Evolutionary conservation across 345 rosid species (phyloP).

Genomic region (Bretschneidera sinensis): DNA sequence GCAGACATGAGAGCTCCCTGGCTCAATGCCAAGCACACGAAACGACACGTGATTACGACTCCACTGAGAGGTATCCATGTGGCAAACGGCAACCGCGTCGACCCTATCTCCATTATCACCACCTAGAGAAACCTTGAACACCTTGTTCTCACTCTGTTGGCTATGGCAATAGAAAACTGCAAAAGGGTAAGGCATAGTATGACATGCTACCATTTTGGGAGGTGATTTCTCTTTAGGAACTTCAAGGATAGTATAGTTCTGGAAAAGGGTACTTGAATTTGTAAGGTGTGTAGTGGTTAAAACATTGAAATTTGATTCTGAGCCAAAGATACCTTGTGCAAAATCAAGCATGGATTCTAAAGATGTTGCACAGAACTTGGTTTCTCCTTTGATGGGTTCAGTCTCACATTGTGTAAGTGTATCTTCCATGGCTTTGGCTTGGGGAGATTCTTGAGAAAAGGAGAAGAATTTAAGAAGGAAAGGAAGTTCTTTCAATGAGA

Average conservation of each 20-base stretch:
- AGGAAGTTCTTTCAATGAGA: slow-evolving; percentile 42
- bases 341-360: slow-evolving; percentile 69
- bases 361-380: slow-evolving; percentile 51
- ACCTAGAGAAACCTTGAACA: slow-evolving; percentile 37
- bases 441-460: slow-evolving; percentile 44
- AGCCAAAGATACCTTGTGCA: slow-evolving; percentile 35
- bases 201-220: slow-evolving; percentile 46
- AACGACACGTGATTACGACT: slow-evolving; percentile 52
- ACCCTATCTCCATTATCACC: slow-evolving; percentile 49
- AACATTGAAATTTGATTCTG: slow-evolving; percentile 24
- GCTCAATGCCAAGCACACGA: slow-evolving; percentile 42
- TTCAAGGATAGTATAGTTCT: slow-evolving; percentile 43
- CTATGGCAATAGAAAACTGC: slow-evolving; percentile 67
- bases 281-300: slow-evolving; percentile 32
- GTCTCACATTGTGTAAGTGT: slow-evolving; percentile 50
- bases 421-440: slow-evolving; percentile 59
- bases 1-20: slow-evolving; percentile 62
- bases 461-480: slow-evolving; percentile 53
- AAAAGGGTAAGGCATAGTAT: slow-evolving; percentile 62
- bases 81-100: slow-evolving; percentile 56
- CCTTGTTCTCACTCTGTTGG: slow-evolving; percentile 32
- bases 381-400: slow-evolving; percentile 42
- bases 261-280: slow-evolving; percentile 15
- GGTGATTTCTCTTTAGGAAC: slow-evolving; percentile 30
- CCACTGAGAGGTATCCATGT: slow-evolving; percentile 83